A percentile compares a stretch with the other conserved stretches of the same genome.
Evolutionary conservation across 768 basidiomycete genomes (phyloP).

Genomic region (Russula sp.): DNA sequence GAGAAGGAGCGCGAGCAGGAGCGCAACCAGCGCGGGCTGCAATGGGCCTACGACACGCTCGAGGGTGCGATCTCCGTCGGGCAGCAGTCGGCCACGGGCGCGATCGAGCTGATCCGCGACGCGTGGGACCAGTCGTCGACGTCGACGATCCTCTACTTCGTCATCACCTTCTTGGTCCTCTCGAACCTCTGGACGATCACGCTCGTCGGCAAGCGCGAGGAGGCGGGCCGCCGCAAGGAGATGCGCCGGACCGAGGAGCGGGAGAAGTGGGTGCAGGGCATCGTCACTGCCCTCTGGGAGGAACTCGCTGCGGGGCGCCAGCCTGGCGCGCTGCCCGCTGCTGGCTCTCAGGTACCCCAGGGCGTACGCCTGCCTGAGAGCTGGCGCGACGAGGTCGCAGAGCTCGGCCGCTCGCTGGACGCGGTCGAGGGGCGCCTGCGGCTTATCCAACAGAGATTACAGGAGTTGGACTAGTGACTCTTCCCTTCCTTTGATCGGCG

Average conservation of each 20-base stretch:
- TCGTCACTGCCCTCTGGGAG: conserved; percentile 67
- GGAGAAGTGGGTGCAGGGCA: conserved; percentile 69
- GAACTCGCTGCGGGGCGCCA: conserved; percentile 50
- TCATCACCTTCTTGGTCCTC: conserved; percentile 65
- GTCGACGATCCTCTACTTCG: conserved; percentile 64
- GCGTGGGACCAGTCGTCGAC: conserved; percentile 73
- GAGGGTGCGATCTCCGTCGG: conserved; percentile 72
- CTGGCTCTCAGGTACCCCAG: background rate
- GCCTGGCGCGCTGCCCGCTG: conserved; percentile 14
- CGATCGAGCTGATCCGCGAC: conserved; percentile 71
- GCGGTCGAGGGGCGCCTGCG: conserved; percentile 19
- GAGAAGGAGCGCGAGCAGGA: conserved; percentile 40
- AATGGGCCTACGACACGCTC: conserved; percentile 87
- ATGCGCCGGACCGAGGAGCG: conserved; percentile 54
- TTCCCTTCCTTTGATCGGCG: background rate
- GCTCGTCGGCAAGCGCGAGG: conserved; percentile 44
- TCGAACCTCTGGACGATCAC: conserved; percentile 71
- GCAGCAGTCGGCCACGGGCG: conserved; percentile 59
- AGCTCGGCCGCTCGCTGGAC: conserved; percentile 15
- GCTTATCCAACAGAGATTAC: conserved; percentile 9
- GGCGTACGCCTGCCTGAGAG: conserved; percentile 19
- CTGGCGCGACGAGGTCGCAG: conserved; percentile 15
- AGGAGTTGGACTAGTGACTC: conserved; percentile 7
- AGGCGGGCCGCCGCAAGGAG: conserved; percentile 41
- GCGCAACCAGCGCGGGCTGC: conserved; percentile 57